Conservation (phyloP, 805 yeast genomes). For the Teunomyces gatunensis region DNA sequence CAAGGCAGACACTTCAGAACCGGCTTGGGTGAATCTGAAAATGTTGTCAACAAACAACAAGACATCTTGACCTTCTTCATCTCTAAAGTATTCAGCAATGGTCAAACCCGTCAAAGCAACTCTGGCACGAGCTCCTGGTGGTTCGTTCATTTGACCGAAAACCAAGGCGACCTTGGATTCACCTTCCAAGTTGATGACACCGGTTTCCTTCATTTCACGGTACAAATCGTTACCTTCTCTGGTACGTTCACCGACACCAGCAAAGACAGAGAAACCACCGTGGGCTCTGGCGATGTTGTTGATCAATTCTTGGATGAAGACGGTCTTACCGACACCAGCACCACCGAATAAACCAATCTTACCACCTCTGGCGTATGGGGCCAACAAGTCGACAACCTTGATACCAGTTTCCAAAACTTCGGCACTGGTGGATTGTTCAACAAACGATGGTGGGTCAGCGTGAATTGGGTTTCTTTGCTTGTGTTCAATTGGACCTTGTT, state of each 20-base stretch:
- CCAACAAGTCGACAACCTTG: constrained; percentile 97
- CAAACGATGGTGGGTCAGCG: constrained; percentile 95
- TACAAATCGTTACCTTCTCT: constrained; percentile 99
- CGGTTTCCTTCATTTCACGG: constrained; percentile 99
- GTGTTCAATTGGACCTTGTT: constrained; percentile 96
- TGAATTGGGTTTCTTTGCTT: constrained; percentile 96
- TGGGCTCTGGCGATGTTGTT: constrained; percentile 99
- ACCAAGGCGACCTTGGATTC: constrained; percentile 99
- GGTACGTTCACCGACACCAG: constrained; percentile 99
- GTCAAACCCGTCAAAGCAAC: constrained; percentile 99
- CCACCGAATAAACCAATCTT: constrained; percentile 99
- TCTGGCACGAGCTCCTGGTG: constrained; percentile 99
- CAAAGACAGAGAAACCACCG: constrained; percentile 99
- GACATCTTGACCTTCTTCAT: constrained; percentile 99
- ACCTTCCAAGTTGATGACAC: constrained; percentile 99
- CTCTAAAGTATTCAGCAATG: constrained; percentile 99
- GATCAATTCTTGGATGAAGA: constrained; percentile 98
- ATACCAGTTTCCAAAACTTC: constrained; percentile 99
- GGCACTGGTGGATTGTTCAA: constrained; percentile 96
- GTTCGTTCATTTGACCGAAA: constrained; percentile 99
- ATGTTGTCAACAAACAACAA: constrained; percentile 98
- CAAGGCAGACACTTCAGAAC: constrained; percentile 99
- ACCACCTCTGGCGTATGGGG: constrained; percentile 99
- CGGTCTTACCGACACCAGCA: constrained; percentile 99
- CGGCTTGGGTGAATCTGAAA: constrained; percentile 99